Base-by-base conservation (phyloP, 495 filamentous ascomycete genomes). In the Thermothielavioides terrestris region DNA sequence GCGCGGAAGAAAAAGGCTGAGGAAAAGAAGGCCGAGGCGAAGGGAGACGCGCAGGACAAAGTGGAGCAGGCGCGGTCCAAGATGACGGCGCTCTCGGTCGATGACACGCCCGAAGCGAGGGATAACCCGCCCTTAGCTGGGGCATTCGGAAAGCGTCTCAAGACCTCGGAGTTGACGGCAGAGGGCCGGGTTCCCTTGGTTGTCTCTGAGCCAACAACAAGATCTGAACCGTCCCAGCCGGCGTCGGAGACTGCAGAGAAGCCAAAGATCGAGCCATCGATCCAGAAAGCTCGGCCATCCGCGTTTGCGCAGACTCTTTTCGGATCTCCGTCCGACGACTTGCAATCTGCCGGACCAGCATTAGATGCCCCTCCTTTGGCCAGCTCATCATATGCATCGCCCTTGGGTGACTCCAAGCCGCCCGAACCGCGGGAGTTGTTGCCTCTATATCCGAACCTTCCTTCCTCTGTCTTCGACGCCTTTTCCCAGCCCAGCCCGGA, bases 401-500 rank as follows among this genome's bases (percentile, higher is more conserved):
- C n/a, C n/a, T n/a, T n/a, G n/a, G n/a, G n/a, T n/a, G n/a, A n/a
- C n/a, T n/a, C n/a, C n/a, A n/a, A n/a, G n/a, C n/a, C n/a, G n/a
- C n/a, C n/a, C n/a, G n/a, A n/a, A n/a, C n/a, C n/a, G n/a, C n/a
- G 15, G 23, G 21, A 21, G 32, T 27, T 10, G 26, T 52, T n/a
- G n/a, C 40, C 27, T 8, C 14, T 52, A 7, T 52, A 52, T 23
- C 25, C 50, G 59, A 67, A 62, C 49, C 69, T 59, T 53, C 62
- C 70, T 35, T 63, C 61, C 44, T 58, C 52, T 49, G 46, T 63
- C 51, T 55, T 62, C 59, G 65, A 79, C 68, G 80, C 83, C 45
- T 98, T 97, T 72, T 72, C 83, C 79, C 86, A 77, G 53, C 92
- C 92, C 46, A 96, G 91, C 65, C 92, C 92, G 57, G 92, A 98